Conservation (phyloP, 768 basidiomycete genomes). For the Calocybe indica region DNA sequence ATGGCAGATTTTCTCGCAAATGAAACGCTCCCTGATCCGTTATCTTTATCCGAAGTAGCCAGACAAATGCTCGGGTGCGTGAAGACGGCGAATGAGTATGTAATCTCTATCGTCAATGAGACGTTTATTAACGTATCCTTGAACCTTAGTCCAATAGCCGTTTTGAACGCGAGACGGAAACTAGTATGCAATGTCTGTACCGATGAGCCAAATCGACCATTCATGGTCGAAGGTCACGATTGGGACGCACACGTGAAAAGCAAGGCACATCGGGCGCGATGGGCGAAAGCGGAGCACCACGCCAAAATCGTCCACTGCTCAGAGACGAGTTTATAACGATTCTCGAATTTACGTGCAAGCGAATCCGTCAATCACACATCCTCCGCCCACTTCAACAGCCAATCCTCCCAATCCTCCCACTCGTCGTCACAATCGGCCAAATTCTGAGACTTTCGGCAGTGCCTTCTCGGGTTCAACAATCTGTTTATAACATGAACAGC, state of each 20-base stretch:
- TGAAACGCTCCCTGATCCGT: slow-evolving; percentile 48
- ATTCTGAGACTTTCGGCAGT: slow-evolving; percentile 8
- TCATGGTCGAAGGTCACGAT: slow-evolving; percentile 53
- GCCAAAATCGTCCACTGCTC: neutral
- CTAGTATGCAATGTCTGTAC: slow-evolving; percentile 63
- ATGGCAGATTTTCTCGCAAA: slow-evolving; percentile 50
- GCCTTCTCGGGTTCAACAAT: slow-evolving; percentile 36
- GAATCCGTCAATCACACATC: slow-evolving; percentile 16
- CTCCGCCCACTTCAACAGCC: slow-evolving; percentile 42
- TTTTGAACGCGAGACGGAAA: slow-evolving; percentile 51
- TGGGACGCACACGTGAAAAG: slow-evolving; percentile 47
- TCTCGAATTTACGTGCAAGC: neutral
- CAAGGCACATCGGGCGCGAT: slow-evolving; percentile 49
- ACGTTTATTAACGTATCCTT: neutral
- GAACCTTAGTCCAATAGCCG: slow-evolving; percentile 44
- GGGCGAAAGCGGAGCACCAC: slow-evolving; percentile 28
- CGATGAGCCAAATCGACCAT: slow-evolving; percentile 44
- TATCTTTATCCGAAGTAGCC: slow-evolving; percentile 48
- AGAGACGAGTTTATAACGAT: no score
- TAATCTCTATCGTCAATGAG: slow-evolving; percentile 5
- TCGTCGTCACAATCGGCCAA: slow-evolving; percentile 7
- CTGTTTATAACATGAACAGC: slow-evolving; percentile 44
- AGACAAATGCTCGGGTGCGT: slow-evolving; percentile 41
- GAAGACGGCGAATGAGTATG: slow-evolving; percentile 41
- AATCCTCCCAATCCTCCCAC: slow-evolving; percentile 43